Evolutionary conservation across 352 stramenopile species (phyloP).

Genomic region (Pelagophyceae sp.): DNA sequence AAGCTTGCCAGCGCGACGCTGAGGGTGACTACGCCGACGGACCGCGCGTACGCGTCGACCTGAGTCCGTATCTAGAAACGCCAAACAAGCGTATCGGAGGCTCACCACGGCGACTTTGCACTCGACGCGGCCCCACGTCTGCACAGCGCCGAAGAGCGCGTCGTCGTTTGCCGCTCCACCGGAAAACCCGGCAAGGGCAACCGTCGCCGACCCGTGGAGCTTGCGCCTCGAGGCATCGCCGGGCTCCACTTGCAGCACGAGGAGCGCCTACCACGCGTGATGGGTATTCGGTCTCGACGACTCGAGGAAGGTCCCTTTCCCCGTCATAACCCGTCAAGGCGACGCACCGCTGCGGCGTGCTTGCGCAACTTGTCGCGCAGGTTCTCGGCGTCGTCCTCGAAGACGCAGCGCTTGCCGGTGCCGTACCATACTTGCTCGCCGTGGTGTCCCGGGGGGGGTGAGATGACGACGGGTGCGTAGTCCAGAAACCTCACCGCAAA

Average conservation of each 20-base stretch:
- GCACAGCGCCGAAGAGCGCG: background rate
- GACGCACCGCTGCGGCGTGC: too few relatives aligned
- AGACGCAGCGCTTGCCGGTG: slow-evolving; percentile 1
- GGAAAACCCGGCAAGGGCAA: background rate
- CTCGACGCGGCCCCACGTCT: slow-evolving; percentile 12
- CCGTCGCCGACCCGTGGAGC: background rate
- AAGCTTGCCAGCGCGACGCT: background rate
- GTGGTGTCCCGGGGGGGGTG: too few relatives aligned
- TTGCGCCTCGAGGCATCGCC: background rate
- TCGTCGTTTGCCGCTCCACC: background rate
- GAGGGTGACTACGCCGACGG: background rate
- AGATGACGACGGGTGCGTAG: background rate
- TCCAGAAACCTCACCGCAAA: background rate
- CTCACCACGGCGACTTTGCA: background rate
- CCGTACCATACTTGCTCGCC: background rate
- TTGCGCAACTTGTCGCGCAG: background rate
- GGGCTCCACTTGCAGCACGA: background rate
- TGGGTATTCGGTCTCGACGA: too few relatives aligned
- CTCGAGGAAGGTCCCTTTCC: too few relatives aligned
- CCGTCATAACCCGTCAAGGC: too few relatives aligned
- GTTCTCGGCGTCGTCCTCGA: background rate
- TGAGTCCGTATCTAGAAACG: too few relatives aligned
- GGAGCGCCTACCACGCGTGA: background rate
- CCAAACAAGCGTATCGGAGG: too few relatives aligned
- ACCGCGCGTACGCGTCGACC: background rate